Evolutionary conservation across 768 basidiomycete species (phyloP), one percentile per base, ranked within the genome.

Genomic region (Dictyophora rubrovolvata): DNA sequence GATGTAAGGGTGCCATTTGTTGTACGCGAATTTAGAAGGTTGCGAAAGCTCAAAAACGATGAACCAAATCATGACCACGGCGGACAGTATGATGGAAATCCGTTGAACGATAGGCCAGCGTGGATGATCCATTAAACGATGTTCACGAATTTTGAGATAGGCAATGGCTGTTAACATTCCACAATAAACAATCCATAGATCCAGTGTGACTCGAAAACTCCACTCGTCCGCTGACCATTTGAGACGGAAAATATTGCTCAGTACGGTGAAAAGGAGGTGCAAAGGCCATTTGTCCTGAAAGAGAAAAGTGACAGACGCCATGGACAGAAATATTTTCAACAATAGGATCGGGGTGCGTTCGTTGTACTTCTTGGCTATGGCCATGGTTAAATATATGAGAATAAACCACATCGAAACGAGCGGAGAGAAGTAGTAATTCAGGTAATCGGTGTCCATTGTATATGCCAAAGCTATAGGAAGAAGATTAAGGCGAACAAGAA

Each of bases 391-490:
- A 73, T 90, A 94, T 70, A 94, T 82, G 75, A 93, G 79, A 60
- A 91, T 70, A 72, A 86, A 95, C 89, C 89, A 93, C 81, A 87
- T 81, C 21, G 91, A 88, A 28, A 93, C 91, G 65, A 95, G 77
- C 8, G 93, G 93, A 10, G 90, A 79, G 66, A 93, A 93, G 72
- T 93, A 95, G 71, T 93, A 93, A 52, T 82, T 89, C 62, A 92
- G 81, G 71, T 93, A 96, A 70, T 91, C 79, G 59, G 90, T 92
- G 74, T 93, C 83, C 92, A 95, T 93, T 48, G 84, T 80, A 73
- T 94, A 96, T 8, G 87, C 86, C 51, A 96, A 79, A 22, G 84
- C 72, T 55, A 95, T 73, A 5, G 92, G 91, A 48, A 93, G 76
- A 34, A 94, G 71, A 72, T 95, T 96, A 59, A 94, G 74, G 18